Percentiles rank a stretch among this genome's conserved stretches.
These are phyloP conservation scores for Emergomyces pasteurianus DNA, from an alignment of 2,329 filamentous ascomycete species.

Conservation along the genomic window DNA sequence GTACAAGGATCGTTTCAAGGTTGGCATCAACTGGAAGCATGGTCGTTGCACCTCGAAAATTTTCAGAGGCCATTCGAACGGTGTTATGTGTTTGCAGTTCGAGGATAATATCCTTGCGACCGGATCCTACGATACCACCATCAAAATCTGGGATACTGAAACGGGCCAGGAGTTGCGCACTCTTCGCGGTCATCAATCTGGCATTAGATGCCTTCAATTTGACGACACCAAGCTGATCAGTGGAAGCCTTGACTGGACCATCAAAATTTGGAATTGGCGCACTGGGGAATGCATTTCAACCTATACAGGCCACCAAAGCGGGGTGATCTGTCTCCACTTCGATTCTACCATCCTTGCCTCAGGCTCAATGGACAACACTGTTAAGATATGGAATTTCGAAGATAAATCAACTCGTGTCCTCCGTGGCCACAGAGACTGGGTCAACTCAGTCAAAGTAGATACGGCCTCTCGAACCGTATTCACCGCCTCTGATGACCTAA, in stretches of 20 bases:
- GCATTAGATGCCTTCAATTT: slow-evolving; percentile 83
- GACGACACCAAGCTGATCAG: slow-evolving; percentile 85
- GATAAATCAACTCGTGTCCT: slow-evolving; percentile 70
- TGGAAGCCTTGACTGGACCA: slow-evolving; percentile 72
- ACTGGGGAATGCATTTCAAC: slow-evolving; percentile 79
- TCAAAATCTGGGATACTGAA: slow-evolving; percentile 93
- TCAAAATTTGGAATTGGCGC: slow-evolving; percentile 95
- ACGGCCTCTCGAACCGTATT: slow-evolving; percentile 71
- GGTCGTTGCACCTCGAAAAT: slow-evolving; percentile 74
- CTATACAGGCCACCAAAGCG: slow-evolving; percentile 64
- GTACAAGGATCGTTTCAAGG: slow-evolving; percentile 88
- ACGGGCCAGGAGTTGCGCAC: slow-evolving; percentile 80
- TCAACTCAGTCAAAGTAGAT: slow-evolving; percentile 90
- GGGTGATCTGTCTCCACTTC: slow-evolving; percentile 80
- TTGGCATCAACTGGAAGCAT: slow-evolving; percentile 96
- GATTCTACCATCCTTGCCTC: slow-evolving; percentile 74
- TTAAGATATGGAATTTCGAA: slow-evolving; percentile 87
- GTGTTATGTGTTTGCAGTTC: slow-evolving; percentile 67
- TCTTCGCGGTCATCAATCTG: slow-evolving; percentile 66
- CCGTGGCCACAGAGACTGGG: slow-evolving; percentile 82
- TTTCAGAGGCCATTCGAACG: slow-evolving; percentile 79
- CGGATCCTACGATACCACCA: slow-evolving; percentile 86
- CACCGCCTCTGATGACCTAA: slow-evolving; percentile 87
- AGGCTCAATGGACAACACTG: slow-evolving; percentile 76
- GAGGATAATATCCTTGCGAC: slow-evolving; percentile 86